phyloP scores from a whole-genome alignment of 257 asterid genomes.

The Henckelia pumila region DNA sequence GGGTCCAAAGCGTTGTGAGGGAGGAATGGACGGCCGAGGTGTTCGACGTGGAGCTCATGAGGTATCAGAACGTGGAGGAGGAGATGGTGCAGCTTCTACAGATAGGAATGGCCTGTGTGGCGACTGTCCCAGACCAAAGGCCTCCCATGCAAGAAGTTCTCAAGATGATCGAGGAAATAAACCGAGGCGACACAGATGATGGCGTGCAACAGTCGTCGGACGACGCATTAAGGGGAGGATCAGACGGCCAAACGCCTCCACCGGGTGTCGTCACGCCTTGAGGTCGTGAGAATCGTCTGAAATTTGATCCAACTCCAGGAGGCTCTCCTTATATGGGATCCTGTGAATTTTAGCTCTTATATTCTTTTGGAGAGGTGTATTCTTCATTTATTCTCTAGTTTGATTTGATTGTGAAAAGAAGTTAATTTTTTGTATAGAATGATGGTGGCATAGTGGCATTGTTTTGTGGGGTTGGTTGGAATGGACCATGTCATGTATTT shows the following conservation, averaged over 20 bases:
- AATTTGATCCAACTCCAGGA: background rate
- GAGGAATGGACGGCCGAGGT: conserved; percentile 99
- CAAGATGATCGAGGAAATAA: conserved; percentile 84
- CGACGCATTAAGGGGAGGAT: conserved; percentile 68
- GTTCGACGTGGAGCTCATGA: conserved; percentile 89
- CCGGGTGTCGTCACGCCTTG: conserved; percentile 53
- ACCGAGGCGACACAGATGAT: conserved; percentile 67
- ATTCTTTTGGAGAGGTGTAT: conserved; percentile 35
- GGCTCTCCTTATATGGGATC: too few relatives aligned
- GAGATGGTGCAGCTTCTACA: conserved; percentile 98
- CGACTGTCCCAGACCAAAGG: conserved; percentile 74
- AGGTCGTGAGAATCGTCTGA: background rate
- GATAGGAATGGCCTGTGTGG: conserved; percentile 92
- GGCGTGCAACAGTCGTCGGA: conserved; percentile 73
- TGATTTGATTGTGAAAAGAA: conserved; percentile 45
- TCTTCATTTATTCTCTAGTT: conserved; percentile 37
- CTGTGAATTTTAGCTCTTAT: conserved; percentile 19
- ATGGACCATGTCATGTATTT: conserved; percentile 33
- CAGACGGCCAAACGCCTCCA: conserved; percentile 81
- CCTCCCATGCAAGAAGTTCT: conserved; percentile 72
- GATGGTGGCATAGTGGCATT: conserved; percentile 30
- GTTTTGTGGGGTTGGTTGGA: conserved; percentile 37
- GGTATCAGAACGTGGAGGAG: conserved; percentile 89
- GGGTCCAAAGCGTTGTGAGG: conserved; percentile 96
- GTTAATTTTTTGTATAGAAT: conserved; percentile 30